These are phyloP conservation scores for Phialophora expanda DNA, from an alignment of 2,329 filamentous ascomycete species.

Conservation along the genomic window DNA sequence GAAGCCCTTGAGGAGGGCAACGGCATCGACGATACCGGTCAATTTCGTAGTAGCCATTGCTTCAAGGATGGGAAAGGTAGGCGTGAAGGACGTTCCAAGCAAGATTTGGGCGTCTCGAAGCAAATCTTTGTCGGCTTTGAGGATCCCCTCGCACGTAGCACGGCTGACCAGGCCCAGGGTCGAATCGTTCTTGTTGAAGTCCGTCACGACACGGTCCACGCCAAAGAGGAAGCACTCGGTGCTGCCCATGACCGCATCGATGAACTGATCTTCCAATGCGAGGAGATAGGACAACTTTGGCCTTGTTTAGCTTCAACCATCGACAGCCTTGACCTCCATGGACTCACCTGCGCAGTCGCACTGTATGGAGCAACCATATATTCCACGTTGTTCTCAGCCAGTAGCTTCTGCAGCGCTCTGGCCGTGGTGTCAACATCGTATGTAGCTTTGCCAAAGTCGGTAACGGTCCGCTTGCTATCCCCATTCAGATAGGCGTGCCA, in stretches of 20 bases:
- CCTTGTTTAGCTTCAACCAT: conserved; percentile 3
- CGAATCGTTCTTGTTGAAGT: conserved; percentile 61
- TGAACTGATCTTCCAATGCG: conserved; percentile 62
- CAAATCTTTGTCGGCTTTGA: conserved; percentile 33
- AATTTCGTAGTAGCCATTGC: conserved; percentile 59
- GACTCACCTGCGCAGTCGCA: conserved; percentile 78
- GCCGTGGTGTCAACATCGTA: conserved; percentile 67
- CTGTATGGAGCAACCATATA: conserved; percentile 87
- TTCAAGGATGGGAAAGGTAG: conserved; percentile 77
- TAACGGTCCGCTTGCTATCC: conserved; percentile 72
- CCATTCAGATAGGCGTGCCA: conserved; percentile 87
- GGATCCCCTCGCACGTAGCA: conserved; percentile 69
- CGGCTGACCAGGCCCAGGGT: conserved; percentile 68
- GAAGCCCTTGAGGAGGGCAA: conserved; percentile 72
- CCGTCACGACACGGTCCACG: conserved; percentile 73
- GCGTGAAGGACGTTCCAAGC: conserved; percentile 78
- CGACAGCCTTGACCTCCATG: not conserved
- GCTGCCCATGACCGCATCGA: conserved; percentile 79
- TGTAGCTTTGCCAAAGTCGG: conserved; percentile 77
- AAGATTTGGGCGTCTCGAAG: conserved; percentile 77
- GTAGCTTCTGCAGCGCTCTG: conserved; percentile 74
- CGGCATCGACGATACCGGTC: conserved; percentile 71
- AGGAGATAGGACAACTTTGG: conserved; percentile 71
- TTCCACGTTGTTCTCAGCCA: conserved; percentile 70
- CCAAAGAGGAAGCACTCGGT: conserved; percentile 86